phyloP scores from a whole-genome alignment of 108 stramenopile genomes.

The Skeletonema marinoi region DNA sequence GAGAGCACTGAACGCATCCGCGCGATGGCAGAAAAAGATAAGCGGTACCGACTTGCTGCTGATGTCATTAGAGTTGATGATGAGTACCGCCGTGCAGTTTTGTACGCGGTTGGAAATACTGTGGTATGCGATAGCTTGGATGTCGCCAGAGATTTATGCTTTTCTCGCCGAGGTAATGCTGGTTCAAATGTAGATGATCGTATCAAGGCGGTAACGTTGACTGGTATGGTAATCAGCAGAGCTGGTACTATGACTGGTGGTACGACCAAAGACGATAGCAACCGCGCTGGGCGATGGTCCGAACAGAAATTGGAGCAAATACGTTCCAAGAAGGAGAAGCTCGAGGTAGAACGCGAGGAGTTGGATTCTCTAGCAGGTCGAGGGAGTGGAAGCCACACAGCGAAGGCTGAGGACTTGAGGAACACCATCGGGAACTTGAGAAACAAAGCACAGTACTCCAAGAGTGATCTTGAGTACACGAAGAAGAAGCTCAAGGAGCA shows the following conservation, averaged over 20 bases:
- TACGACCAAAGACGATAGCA: constrained; percentile 66
- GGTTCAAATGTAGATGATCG: constrained; percentile 42
- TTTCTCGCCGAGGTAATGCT: constrained; percentile 40
- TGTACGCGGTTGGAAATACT: constrained; percentile 94
- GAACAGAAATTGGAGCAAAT: constrained; percentile 75
- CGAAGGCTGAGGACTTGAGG: constrained; percentile 74
- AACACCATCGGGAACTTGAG: constrained; percentile 69
- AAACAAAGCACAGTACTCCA: constrained; percentile 75
- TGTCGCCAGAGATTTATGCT: constrained; percentile 89
- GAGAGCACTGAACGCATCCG: constrained; percentile 89
- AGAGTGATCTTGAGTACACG: constrained; percentile 79
- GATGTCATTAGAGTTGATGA: constrained; percentile 94
- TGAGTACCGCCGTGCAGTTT: constrained; percentile 73
- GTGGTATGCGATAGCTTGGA: constrained; percentile 95
- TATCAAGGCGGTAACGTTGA: constrained; percentile 96
- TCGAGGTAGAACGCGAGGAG: constrained; percentile 71
- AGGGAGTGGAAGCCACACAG: constrained; percentile 42
- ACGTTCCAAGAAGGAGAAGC: constrained; percentile 66
- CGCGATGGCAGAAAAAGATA: constrained; percentile 74
- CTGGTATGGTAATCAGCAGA: constrained; percentile 94
- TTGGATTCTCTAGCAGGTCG: constrained; percentile 62
- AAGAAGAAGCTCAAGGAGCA: constrained; percentile 78
- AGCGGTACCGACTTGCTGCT: constrained; percentile 78
- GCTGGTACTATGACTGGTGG: constrained; percentile 99
- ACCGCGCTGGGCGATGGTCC: constrained; percentile 78